phyloP scores from a whole-genome alignment of 2,329 filamentous ascomycete genomes.

The Fusarium pseudocircinatum region DNA sequence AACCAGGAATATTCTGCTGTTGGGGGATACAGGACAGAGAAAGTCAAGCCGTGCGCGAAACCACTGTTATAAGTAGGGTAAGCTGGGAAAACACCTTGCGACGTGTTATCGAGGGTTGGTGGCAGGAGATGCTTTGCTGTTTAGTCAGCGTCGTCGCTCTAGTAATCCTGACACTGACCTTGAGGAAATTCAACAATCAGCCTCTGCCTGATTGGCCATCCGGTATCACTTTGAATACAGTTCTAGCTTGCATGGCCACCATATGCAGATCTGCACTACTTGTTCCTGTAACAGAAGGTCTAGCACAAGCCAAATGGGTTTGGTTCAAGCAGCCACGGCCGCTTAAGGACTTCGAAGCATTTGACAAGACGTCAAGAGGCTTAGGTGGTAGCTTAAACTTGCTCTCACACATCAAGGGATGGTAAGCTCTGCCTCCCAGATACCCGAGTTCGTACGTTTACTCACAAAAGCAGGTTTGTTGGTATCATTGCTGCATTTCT shows the following conservation, averaged over 20 bases:
- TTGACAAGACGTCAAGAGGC: constrained; percentile 3
- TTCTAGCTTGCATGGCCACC: background rate
- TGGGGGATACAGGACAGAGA: background rate
- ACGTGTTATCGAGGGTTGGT: background rate
- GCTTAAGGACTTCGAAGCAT: background rate
- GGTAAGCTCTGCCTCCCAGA: background rate
- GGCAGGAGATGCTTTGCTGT: constrained; percentile 8
- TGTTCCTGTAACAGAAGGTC: background rate
- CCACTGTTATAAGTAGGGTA: background rate
- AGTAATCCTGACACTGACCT: background rate
- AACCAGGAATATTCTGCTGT: background rate
- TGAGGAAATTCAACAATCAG: background rate
- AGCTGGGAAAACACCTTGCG: background rate
- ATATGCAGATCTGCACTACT: background rate
- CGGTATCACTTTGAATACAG: background rate
- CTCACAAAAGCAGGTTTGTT: background rate
- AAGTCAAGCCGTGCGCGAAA: background rate
- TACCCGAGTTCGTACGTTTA: background rate
- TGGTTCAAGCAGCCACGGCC: constrained; percentile 5
- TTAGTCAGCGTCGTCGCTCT: background rate
- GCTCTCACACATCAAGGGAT: background rate
- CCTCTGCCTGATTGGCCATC: background rate
- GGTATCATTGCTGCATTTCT: constrained; percentile 6
- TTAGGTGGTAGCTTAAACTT: background rate
- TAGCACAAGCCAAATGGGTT: constrained; percentile 7